Conservation (phyloP, 345 rosid species). For the Rhodamnia argentea region DNA sequence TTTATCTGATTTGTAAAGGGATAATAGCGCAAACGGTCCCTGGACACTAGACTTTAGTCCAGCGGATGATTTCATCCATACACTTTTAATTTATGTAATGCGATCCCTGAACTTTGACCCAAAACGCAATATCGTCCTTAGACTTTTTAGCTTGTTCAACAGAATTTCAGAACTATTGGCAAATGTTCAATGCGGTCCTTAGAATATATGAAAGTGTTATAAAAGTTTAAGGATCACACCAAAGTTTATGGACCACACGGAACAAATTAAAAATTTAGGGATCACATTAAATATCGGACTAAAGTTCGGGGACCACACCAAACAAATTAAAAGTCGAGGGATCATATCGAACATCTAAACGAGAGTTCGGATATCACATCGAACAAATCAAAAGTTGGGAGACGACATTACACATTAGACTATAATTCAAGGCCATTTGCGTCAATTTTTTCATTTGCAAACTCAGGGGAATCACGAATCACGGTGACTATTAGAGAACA, state of each 20-base stretch:
- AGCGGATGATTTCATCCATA: accelerated
- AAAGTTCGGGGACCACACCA: accelerated
- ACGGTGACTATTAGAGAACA: neutral
- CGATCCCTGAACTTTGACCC: accelerated
- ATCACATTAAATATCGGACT: neutral
- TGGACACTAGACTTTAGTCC: too few species aligned
- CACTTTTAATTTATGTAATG: too few species aligned
- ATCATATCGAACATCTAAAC: too few species aligned
- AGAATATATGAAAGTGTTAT: neutral
- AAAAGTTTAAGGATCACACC: too few species aligned
- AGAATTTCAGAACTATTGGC: neutral
- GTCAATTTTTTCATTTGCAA: neutral
- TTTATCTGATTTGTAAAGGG: neutral
- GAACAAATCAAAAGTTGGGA: too few species aligned
- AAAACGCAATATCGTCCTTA: accelerated
- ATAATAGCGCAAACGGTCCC: neutral
- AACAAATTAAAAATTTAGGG: too few species aligned
- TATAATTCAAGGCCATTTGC: too few species aligned
- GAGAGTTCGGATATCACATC: accelerated
- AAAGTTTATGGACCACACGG: too few species aligned
- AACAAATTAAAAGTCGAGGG: neutral
- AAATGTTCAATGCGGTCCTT: neutral
- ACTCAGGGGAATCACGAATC: neutral
- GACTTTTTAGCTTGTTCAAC: neutral
- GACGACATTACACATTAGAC: too few species aligned